Evolutionary conservation across 345 rosid species (phyloP), one percentile per base, ranked within the genome.

Genomic region (Aquilaria malaccensis): DNA sequence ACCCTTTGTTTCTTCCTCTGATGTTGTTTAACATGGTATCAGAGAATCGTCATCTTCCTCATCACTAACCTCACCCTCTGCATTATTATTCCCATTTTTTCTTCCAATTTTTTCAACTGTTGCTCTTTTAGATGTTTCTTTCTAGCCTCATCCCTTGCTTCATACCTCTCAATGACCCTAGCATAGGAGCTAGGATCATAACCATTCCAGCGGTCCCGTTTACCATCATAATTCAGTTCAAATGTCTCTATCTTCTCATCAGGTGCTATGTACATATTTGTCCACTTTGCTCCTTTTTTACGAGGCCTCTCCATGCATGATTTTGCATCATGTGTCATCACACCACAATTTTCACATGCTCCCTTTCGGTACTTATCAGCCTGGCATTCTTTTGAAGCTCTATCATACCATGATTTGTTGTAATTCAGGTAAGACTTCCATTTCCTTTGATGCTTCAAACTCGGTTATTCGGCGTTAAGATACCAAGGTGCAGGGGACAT

Each of bases 131-230:
- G 47, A 29, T 59, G 79, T 68, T 83, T 87, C 73, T 78, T 85
- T 62, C 96, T 65, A 11, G 97, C 97, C 14, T 83, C 91, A 56
- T 84, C 92, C 55, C 83, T 83, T 37, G 94, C 90, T 67, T 90
- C 98, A 53, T 85, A 90, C 50, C 76, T 73, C 72, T 86, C 97
- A 65, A 87, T 76, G 33, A 90, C 92, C 65, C 74, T 77, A 32
- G 88, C 82, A 67, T 78, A 94, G 12, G 76, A 78, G 14, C 95
- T 71, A 11, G 90, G 62, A 61, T 94, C 97, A 70, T 74, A 87
- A 54, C 96, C 97, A 76, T 85, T 94, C 95, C 95, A 94, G 13
- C 97, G 45, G 52, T 94, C 99, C 51, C 95, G 76, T 67, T 94
- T 90, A 1, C 96, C 99, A 70, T 94, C 96, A 52, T 90, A 87